These are phyloP conservation scores for Zasmidium cellare DNA, from an alignment of 2,329 filamentous ascomycete species.

Conservation along the genomic window DNA sequence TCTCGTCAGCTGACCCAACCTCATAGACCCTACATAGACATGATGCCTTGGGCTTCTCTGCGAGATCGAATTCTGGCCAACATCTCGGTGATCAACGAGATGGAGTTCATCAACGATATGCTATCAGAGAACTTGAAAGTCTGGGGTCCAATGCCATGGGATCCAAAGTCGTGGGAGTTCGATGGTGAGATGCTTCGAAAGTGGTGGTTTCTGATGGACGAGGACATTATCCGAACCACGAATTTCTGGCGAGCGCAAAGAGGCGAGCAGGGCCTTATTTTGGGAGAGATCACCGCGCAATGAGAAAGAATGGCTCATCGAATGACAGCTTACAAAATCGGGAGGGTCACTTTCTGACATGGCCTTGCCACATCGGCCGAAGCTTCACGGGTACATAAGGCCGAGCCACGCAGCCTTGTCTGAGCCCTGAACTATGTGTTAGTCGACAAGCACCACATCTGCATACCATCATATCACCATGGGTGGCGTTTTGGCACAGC, in stretches of 20 bases:
- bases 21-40: not conserved
- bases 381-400: no score
- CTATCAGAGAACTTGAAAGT: not conserved
- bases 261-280: not conserved
- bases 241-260: not conserved
- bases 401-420: no score
- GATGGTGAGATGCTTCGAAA: not conserved
- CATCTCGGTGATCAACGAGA: not conserved
- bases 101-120: not conserved
- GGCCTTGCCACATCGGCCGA: no score
- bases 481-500: no score
- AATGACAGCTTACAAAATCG: no score
- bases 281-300: not conserved
- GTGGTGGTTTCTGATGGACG: not conserved
- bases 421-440: no score
- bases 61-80: not conserved
- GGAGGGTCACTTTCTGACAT: no score
- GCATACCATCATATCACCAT: no score
- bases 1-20: not conserved
- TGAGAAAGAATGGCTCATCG: no score
- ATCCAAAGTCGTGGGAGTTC: not conserved
- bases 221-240: not conserved
- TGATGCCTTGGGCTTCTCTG: not conserved
- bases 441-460: no score
- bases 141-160: not conserved